Conservation (phyloP, 2,329 filamentous ascomycete species). For the Botrytis hyacinthi region DNA sequence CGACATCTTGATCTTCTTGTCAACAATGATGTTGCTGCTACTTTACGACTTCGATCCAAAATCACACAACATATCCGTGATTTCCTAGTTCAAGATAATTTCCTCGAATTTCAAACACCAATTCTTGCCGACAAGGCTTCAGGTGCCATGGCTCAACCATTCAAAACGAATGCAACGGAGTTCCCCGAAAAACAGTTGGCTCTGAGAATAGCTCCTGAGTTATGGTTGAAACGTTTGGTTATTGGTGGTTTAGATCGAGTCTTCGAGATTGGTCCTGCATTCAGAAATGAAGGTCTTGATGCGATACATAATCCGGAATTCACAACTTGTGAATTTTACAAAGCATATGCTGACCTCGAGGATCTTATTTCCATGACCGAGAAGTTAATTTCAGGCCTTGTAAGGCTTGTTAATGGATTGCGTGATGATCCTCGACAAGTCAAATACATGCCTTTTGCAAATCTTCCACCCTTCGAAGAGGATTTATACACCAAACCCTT, state of each 20-base stretch:
- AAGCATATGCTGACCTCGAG: constrained; percentile 74
- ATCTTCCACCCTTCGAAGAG: constrained; percentile 50
- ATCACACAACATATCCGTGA: constrained; percentile 72
- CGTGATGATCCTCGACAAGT: constrained; percentile 46
- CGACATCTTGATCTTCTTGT: constrained; percentile 87
- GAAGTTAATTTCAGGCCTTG: constrained; percentile 61
- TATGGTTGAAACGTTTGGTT: constrained; percentile 91
- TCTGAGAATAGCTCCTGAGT: constrained; percentile 85
- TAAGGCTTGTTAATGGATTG: constrained; percentile 49
- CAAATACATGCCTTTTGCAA: background rate
- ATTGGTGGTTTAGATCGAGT: constrained; percentile 84
- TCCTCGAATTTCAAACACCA: constrained; percentile 88
- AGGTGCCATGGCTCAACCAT: constrained; percentile 85
- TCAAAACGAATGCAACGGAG: constrained; percentile 75
- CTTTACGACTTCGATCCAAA: constrained; percentile 69
- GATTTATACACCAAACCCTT: constrained; percentile 55
- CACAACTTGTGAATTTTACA: constrained; percentile 96
- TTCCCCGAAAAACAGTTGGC: constrained; percentile 69
- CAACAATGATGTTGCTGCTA: constrained; percentile 64
- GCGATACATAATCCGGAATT: constrained; percentile 96
- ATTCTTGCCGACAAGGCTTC: constrained; percentile 79
- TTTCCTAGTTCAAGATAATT: constrained; percentile 68
- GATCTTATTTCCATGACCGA: constrained; percentile 77
- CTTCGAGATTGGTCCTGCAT: constrained; percentile 89
- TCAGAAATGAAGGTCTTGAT: constrained; percentile 91